These are phyloP conservation scores for Thielaviopsis populi DNA, from an alignment of 2,329 filamentous ascomycete genomes.

Conservation along the genomic window DNA sequence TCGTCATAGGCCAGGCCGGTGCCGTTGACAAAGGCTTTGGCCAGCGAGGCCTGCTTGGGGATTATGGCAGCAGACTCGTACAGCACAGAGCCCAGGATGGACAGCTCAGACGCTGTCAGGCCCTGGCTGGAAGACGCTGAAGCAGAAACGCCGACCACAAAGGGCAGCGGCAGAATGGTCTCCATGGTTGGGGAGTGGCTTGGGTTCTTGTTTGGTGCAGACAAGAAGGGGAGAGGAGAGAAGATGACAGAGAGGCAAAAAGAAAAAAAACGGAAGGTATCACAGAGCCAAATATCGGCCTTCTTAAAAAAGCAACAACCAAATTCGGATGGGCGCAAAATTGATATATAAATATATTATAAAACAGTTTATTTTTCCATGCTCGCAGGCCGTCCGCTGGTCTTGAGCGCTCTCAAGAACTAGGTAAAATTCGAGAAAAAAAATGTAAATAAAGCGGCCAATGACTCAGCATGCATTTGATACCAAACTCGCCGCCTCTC, in stretches of 20 bases:
- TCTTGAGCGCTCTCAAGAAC: no score
- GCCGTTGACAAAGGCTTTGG: slow-evolving; percentile 61
- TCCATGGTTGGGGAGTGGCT: slow-evolving; percentile 34
- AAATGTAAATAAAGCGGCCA: slow-evolving; percentile 4
- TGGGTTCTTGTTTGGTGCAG: neutral
- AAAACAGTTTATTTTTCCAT: neutral
- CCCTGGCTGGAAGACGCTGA: slow-evolving; percentile 36
- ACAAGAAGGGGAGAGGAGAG: neutral
- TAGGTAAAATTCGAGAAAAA: neutral
- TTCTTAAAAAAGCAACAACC: neutral
- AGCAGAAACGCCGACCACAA: slow-evolving; percentile 42
- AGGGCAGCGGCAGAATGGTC: slow-evolving; percentile 47
- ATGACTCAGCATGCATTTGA: slow-evolving; percentile 15
- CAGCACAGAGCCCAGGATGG: slow-evolving; percentile 44
- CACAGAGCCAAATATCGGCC: slow-evolving; percentile 3
- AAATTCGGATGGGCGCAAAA: neutral
- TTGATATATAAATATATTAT: neutral
- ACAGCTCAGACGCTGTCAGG: slow-evolving; percentile 41
- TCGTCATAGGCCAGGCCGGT: slow-evolving; percentile 51
- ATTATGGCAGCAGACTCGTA: slow-evolving; percentile 25
- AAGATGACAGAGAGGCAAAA: neutral
- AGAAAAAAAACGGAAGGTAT: slow-evolving; percentile 9
- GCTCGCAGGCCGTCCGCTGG: no score
- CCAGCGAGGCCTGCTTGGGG: slow-evolving; percentile 34
- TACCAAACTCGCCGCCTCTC: slow-evolving; percentile 3